Evolutionary conservation across 1,284 basidiomycete genomes (phyloP).

Genomic region (Fomitopsis palustris): DNA sequence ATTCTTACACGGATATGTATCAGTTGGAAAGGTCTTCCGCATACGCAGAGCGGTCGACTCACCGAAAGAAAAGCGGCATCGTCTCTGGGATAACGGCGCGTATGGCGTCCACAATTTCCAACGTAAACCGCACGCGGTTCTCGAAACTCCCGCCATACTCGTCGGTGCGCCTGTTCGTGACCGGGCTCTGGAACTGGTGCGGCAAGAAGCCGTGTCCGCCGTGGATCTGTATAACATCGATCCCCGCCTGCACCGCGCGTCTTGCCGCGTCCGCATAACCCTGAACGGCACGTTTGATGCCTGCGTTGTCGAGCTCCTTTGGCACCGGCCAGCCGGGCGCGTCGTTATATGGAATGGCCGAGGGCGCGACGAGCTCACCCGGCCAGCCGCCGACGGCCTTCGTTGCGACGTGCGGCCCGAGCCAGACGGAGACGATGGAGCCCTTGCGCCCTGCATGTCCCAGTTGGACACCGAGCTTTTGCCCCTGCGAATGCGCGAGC

Average conservation of each 20-base stretch:
- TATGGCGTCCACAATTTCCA: background rate
- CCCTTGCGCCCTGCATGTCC: constrained; percentile 78
- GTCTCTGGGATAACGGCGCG: constrained; percentile 10
- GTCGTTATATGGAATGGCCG: constrained; percentile 29
- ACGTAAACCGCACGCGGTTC: background rate
- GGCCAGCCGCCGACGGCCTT: constrained; percentile 46
- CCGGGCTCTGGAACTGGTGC: background rate
- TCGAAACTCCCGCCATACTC: background rate
- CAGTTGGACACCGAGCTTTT: constrained; percentile 70
- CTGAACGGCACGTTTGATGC: background rate
- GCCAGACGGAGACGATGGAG: constrained; percentile 59
- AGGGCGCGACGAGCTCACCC: constrained; percentile 35
- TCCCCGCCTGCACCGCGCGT: background rate
- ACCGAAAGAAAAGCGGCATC: constrained; percentile 2
- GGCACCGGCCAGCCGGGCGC: constrained; percentile 1
- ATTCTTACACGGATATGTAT: too few relatives aligned
- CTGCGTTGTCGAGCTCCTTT: background rate
- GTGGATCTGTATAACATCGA: background rate
- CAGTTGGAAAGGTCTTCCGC: too few relatives aligned
- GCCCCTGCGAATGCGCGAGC: constrained; percentile 59
- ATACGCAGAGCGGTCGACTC: too few relatives aligned
- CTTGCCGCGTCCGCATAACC: background rate
- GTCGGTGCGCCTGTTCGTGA: background rate
- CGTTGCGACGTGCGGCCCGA: constrained; percentile 30
- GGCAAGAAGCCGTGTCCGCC: background rate